Base-by-base conservation (phyloP, 345 rosid genomes). In the Brassica cretica region DNA sequence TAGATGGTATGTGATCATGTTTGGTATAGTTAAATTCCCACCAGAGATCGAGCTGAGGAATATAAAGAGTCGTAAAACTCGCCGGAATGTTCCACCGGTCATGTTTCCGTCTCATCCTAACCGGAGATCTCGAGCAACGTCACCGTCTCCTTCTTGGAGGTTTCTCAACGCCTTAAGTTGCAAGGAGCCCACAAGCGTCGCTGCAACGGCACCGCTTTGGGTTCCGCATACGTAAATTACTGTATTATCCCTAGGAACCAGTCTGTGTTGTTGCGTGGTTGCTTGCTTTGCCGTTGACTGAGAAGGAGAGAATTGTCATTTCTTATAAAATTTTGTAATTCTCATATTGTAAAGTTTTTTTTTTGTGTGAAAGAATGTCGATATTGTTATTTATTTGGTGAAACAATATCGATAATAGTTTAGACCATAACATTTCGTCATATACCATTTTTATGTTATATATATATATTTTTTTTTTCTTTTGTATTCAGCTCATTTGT, bases 81-180 rank as follows among this genome's bases (percentile, higher is more conserved):
- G 93, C 62, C 88, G 90, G 68, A 85, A 18, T 71, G n/a, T 24
- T 59, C 81, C 86, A 0, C 74, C 87, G 39, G 73, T 74, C n/a
- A 72, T 89, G 84, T 81, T 90, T 35, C 81, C 84, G 0, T 24
- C 83, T 29, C 78, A 84, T 15, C 35, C 29, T 5, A 35, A 77
- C 72, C 69, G 80, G 72, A 81, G 71, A 55, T 61, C 88, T 10
- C 73, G 86, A 12, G 65, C 78, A 0, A 51, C 72, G 2, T 79
- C 75, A 29, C 82, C 72, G 75, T 79, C 82, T 6, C 76, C 83
- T 35, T 86, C 91, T 2, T 89, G 91, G 84, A 80, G 49, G 69
- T 64, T 92, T 49, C 85, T 92, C 56, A 84, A 83, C 58, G 93
- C 88, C 37, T 72, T 90, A 74, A 89, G 95, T 68, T 92, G 97